Evolutionary conservation across 2,329 filamentous ascomycete genomes (phyloP), one percentile per base, ranked within the genome.

Genomic region (Chrysoporthe austroafricana): DNA sequence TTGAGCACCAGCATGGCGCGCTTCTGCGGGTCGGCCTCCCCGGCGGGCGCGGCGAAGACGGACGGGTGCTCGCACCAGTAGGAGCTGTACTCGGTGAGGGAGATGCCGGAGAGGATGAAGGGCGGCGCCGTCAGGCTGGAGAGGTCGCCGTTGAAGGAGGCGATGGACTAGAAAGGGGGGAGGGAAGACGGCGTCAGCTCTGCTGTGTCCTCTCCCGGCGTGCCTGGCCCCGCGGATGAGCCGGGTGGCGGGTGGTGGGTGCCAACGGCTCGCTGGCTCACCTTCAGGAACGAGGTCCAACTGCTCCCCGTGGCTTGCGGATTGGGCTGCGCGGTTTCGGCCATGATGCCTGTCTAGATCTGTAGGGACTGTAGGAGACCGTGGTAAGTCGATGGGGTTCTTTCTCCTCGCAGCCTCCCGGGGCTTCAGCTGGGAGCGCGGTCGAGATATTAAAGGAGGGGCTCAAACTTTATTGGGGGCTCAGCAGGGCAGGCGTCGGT

Each of bases 1-100:
- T 95, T 96, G 74, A 97, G 83, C n/a, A 98, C 95, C 44, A 95
- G 84, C 72, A 97, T 81, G 26, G 93, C 90, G 70, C 95, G 89
- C 83, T 93, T 96, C 74, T 91, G 88, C 0, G 94, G 87, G 77
- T 97, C 91, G 63, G 89, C 74, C 78, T 97, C 94, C 67, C 86
- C 85, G 61, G 93, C 91, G 2, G 95, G 93, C 14, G 94, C 94
- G 69, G 93, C 88, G 73, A 98, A 91, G 69, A 97, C 81, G 21
- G 83, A 79, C 3, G 92, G 92, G 75, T 94, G 90, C 73, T 93
- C 91, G 70, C 89, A 90, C 92, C 92, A 95, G 82, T 94, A 94
- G 63, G 90, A 87, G 70, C 90, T 92, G 82, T 92, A 94, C 77
- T 95, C 92, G 73, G 90, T 91, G 70, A 94, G 82, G 71, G 91